phyloP scores from a whole-genome alignment of 306 rosid genomes.

The Prunus armeniaca region DNA sequence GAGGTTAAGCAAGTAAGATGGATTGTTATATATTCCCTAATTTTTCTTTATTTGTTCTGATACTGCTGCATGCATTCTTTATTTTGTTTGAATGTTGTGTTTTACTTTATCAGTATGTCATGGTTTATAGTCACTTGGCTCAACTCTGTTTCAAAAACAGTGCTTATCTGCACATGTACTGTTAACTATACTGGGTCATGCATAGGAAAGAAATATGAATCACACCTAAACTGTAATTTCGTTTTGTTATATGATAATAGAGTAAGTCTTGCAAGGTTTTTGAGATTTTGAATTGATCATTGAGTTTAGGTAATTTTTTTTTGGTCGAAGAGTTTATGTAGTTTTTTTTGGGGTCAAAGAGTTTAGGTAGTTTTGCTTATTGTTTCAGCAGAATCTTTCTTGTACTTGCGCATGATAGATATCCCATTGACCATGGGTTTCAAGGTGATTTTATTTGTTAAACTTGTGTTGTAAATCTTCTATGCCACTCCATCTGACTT shows the following conservation, averaged over 20 bases:
- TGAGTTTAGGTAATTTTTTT: neutral
- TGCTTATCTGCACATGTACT: neutral
- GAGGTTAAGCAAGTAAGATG: conserved; percentile 89
- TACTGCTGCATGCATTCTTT: neutral
- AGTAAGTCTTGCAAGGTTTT: neutral
- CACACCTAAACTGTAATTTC: neutral
- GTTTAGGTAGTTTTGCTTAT: neutral
- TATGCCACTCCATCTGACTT: conserved; percentile 7
- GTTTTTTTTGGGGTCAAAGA: neutral
- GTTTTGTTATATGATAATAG: neutral
- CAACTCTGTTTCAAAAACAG: neutral
- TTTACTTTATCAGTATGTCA: neutral
- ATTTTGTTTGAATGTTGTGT: neutral
- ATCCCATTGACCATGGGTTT: neutral
- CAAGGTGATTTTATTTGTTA: neutral
- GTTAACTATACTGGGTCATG: neutral
- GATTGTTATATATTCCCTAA: neutral
- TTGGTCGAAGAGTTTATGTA: too few species aligned
- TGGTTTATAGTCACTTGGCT: neutral
- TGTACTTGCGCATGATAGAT: neutral
- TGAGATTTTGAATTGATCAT: neutral
- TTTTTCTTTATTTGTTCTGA: neutral
- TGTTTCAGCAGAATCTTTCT: neutral
- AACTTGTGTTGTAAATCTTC: neutral
- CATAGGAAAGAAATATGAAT: neutral